These are phyloP conservation scores for Phlegmacium glaucopus DNA, from an alignment of 768 basidiomycete species.

Conservation along the genomic window DNA sequence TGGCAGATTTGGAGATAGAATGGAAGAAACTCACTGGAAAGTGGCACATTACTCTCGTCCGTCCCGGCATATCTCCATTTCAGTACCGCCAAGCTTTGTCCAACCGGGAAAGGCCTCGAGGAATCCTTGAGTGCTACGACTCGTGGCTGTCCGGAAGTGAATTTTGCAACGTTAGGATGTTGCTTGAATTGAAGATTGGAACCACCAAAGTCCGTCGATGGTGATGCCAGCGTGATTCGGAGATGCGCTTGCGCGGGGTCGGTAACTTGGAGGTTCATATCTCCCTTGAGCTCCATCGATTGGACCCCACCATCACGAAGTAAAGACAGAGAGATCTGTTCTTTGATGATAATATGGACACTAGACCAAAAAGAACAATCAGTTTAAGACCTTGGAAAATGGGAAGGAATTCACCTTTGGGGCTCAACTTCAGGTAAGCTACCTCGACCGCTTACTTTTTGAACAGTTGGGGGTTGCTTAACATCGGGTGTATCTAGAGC, in stretches of 20 bases:
- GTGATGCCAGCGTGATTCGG: conserved; percentile 58
- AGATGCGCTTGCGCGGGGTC: conserved; percentile 73
- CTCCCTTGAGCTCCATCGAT: conserved; percentile 89
- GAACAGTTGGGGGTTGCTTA: conserved; percentile 43
- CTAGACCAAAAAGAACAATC: conserved; percentile 35
- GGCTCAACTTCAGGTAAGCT: conserved; percentile 72
- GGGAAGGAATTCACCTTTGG: conserved; percentile 52
- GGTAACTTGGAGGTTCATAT: conserved; percentile 87
- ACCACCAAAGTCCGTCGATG: conserved; percentile 55
- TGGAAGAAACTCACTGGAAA: conserved; percentile 66
- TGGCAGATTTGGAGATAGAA: neutral
- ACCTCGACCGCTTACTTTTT: conserved; percentile 48
- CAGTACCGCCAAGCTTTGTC: conserved; percentile 81
- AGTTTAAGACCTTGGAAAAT: neutral
- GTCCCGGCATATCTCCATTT: conserved; percentile 91
- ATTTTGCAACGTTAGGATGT: conserved; percentile 92
- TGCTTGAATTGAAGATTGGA: conserved; percentile 90
- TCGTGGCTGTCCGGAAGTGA: conserved; percentile 58
- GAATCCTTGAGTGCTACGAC: conserved; percentile 83
- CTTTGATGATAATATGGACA: conserved; percentile 83
- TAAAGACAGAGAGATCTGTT: conserved; percentile 75
- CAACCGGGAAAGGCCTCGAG: conserved; percentile 80
- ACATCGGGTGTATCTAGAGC: conserved; percentile 43
- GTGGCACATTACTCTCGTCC: conserved; percentile 88
- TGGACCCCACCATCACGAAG: conserved; percentile 90